Percentiles rank a stretch among this genome's conserved stretches.
Conservation (phyloP, 495 filamentous ascomycete species). For the Amniculicola lignicola region DNA sequence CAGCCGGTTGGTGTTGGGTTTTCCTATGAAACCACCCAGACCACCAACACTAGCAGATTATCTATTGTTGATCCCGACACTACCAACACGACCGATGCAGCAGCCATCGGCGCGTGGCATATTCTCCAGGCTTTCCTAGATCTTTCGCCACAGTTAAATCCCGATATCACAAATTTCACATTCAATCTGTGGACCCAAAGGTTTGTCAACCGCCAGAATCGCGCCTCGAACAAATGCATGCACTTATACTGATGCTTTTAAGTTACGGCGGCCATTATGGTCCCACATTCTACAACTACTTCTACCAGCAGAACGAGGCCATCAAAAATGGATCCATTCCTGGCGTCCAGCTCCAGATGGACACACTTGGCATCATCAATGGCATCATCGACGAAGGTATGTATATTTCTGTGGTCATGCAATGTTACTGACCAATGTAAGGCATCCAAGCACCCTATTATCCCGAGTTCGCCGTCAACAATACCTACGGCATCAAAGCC, state of each 20-base stretch:
- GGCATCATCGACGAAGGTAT: slow-evolving; percentile 68
- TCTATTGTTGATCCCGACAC: slow-evolving; percentile 39
- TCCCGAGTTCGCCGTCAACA: slow-evolving; percentile 66
- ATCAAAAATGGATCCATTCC: slow-evolving; percentile 49
- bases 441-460: slow-evolving; percentile 63
- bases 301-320: slow-evolving; percentile 59
- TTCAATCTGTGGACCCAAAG: slow-evolving; percentile 63
- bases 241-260: background rate
- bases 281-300: slow-evolving; percentile 56
- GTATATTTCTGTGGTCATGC: background rate
- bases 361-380: slow-evolving; percentile 57
- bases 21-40: slow-evolving; percentile 51
- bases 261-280: slow-evolving; percentile 28
- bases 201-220: slow-evolving; percentile 31
- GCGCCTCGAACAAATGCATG: background rate
- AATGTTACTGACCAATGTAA: background rate
- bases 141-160: slow-evolving; percentile 41
- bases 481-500: slow-evolving; percentile 69
- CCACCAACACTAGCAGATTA: slow-evolving; percentile 49
- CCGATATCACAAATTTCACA: slow-evolving; percentile 45
- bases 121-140: slow-evolving; percentile 49
- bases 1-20: slow-evolving; percentile 65
- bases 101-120: slow-evolving; percentile 45
- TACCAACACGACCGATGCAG: slow-evolving; percentile 50
- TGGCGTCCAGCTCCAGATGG: slow-evolving; percentile 54